These are phyloP conservation scores for Cerioporus squamosus DNA, from an alignment of 1,284 basidiomycete species.

Conservation along the genomic window DNA sequence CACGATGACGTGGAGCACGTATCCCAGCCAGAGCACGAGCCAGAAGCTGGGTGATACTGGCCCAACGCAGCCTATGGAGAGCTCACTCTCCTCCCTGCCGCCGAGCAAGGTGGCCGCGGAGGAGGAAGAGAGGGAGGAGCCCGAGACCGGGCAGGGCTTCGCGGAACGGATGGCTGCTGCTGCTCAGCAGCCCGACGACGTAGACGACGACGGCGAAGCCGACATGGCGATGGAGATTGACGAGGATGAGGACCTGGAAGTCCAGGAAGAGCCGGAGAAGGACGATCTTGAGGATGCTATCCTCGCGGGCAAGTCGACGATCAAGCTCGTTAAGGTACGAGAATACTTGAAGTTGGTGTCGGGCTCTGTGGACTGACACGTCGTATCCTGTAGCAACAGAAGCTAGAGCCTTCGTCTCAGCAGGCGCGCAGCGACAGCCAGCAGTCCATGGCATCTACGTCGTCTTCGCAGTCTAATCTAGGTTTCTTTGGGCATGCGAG, in stretches of 20 bases:
- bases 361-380: background rate
- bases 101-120: slow-evolving; percentile 14
- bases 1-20: slow-evolving; percentile 72
- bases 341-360: slow-evolving; percentile 22
- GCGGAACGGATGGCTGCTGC: slow-evolving; percentile 17
- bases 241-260: slow-evolving; percentile 30
- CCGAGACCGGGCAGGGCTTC: slow-evolving; percentile 12
- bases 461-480: slow-evolving; percentile 56
- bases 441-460: slow-evolving; percentile 55
- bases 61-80: slow-evolving; percentile 22
- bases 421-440: slow-evolving; percentile 49
- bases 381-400: slow-evolving; percentile 5
- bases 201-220: slow-evolving; percentile 21
- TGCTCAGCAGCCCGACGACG: slow-evolving; percentile 14
- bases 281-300: slow-evolving; percentile 48
- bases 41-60: slow-evolving; percentile 37
- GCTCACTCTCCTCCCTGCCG: slow-evolving; percentile 18
- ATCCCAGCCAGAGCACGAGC: slow-evolving; percentile 43
- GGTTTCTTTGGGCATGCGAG: slow-evolving; percentile 72
- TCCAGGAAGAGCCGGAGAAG: slow-evolving; percentile 30
- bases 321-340: slow-evolving; percentile 48
- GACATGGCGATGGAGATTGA: slow-evolving; percentile 42
- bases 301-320: slow-evolving; percentile 42
- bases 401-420: slow-evolving; percentile 16
- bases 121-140: slow-evolving; percentile 14